A percentile compares a stretch with the other conserved stretches of the same genome.
Conservation (phyloP, 169 alveolate species). For the Plasmodium falciparum region DNA sequence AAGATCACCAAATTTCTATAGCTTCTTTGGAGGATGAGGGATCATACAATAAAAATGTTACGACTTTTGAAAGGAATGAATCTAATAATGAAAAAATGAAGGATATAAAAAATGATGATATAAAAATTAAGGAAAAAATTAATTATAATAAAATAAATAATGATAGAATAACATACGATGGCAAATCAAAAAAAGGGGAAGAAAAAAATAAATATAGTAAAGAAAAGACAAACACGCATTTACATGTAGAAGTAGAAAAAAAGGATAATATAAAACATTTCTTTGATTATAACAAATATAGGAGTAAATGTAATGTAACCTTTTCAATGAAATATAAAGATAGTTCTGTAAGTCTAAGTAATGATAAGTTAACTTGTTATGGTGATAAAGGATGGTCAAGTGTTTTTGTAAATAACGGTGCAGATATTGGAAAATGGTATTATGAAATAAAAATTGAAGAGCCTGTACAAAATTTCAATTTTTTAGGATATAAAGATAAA, state of each 20-base stretch:
- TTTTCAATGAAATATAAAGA: conserved; percentile 75
- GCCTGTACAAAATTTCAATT: conserved; percentile 53
- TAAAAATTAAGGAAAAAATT: not conserved
- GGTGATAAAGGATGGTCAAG: conserved; percentile 78
- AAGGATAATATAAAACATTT: conserved; percentile 57
- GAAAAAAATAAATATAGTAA: not conserved
- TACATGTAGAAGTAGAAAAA: conserved; percentile 21
- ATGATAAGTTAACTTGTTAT: conserved; percentile 69
- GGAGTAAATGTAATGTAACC: conserved; percentile 49
- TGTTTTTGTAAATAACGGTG: conserved; percentile 73
- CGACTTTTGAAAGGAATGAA: not conserved
- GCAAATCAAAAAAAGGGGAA: not conserved
- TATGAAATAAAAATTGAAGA: conserved; percentile 80
- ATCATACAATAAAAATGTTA: too few relatives aligned
- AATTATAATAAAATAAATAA: too few relatives aligned
- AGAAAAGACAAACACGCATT: not conserved
- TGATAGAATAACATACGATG: conserved; percentile 2
- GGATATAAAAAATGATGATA: not conserved
- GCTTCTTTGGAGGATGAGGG: too few relatives aligned
- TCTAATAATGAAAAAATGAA: not conserved
- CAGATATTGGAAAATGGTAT: conserved; percentile 80
- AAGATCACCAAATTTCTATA: too few relatives aligned
- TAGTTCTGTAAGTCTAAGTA: conserved; percentile 48
- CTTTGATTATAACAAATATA: conserved; percentile 40
- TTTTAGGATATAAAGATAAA: conserved; percentile 50